phyloP scores from a whole-genome alignment of 139 green algal genomes.

The Coelastrella sp. region DNA sequence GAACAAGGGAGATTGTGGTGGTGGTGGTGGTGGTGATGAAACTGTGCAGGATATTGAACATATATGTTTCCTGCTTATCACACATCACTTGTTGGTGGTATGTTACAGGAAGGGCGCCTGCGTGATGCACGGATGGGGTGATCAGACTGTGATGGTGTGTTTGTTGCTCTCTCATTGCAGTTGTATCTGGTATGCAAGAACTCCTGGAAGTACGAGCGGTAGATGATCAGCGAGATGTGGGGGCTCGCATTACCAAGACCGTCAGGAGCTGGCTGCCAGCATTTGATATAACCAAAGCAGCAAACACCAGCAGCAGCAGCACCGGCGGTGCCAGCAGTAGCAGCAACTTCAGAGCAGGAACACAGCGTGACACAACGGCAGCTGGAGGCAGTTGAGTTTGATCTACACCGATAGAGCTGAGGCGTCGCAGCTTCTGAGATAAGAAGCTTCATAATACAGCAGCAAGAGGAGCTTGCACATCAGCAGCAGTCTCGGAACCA shows the following conservation, averaged over 20 bases:
- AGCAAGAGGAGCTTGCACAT: too few relatives aligned
- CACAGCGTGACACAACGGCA: not conserved
- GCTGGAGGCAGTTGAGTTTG: too few relatives aligned
- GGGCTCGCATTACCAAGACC: constrained; percentile 18
- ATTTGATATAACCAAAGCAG: constrained; percentile 8
- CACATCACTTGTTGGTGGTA: too few relatives aligned
- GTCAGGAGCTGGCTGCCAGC: constrained; percentile 14
- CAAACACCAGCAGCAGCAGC: not conserved
- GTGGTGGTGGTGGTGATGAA: not conserved
- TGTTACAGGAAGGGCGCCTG: too few relatives aligned
- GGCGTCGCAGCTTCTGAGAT: too few relatives aligned
- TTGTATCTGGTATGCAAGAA: constrained; percentile 54
- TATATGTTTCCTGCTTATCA: too few relatives aligned
- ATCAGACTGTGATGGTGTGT: not conserved
- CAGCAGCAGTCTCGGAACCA: too few relatives aligned
- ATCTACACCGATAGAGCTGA: too few relatives aligned
- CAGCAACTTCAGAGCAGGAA: too few relatives aligned
- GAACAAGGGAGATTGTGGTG: not conserved
- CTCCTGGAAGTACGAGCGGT: constrained; percentile 53
- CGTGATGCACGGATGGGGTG: not conserved
- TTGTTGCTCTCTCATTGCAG: not conserved
- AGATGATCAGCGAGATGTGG: constrained; percentile 51
- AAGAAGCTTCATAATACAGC: too few relatives aligned
- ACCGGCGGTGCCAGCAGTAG: not conserved
- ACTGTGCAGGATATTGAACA: too few relatives aligned